phyloP scores from a whole-genome alignment of 1,284 basidiomycete genomes.

The Austroboletus rostrupii region DNA sequence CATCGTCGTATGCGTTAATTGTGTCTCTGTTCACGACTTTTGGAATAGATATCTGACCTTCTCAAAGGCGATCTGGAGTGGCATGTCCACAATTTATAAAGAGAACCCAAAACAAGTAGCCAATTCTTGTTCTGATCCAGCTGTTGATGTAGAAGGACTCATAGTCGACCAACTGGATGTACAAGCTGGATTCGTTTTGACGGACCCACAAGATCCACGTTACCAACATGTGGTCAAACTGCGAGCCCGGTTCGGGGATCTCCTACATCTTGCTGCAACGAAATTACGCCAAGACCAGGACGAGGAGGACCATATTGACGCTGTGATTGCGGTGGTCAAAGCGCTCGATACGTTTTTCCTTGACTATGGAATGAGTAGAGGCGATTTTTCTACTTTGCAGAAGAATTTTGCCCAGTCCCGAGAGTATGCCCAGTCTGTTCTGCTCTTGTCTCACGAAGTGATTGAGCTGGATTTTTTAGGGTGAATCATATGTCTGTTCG shows the following conservation, averaged over 20 bases:
- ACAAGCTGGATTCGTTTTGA: slow-evolving; percentile 75
- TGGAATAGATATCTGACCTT: slow-evolving; percentile 55
- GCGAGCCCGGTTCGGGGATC: slow-evolving; percentile 65
- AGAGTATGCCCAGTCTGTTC: slow-evolving; percentile 48
- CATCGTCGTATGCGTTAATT: slow-evolving; percentile 3
- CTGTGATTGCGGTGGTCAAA: slow-evolving; percentile 66
- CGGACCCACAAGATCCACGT: slow-evolving; percentile 70
- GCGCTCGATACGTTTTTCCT: slow-evolving; percentile 75
- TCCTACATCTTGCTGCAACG: slow-evolving; percentile 68
- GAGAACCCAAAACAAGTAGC: slow-evolving; percentile 56
- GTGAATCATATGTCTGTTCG: slow-evolving; percentile 64
- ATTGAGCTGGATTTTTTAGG: slow-evolving; percentile 32
- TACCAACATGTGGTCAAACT: slow-evolving; percentile 65
- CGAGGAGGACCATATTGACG: slow-evolving; percentile 89
- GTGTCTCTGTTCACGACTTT: slow-evolving; percentile 3
- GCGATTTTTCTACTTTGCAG: slow-evolving; percentile 57
- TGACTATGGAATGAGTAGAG: slow-evolving; percentile 65
- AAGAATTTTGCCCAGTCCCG: slow-evolving; percentile 66
- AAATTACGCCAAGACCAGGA: slow-evolving; percentile 55
- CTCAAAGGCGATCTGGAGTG: slow-evolving; percentile 66
- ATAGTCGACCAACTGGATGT: slow-evolving; percentile 60
- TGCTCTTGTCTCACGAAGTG: neutral
- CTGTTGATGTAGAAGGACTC: slow-evolving; percentile 63
- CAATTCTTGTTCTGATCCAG: slow-evolving; percentile 54
- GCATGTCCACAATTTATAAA: slow-evolving; percentile 64